Evolutionary conservation across 495 filamentous ascomycete species (phyloP).

Genomic region (Apiosordaria backusii): DNA sequence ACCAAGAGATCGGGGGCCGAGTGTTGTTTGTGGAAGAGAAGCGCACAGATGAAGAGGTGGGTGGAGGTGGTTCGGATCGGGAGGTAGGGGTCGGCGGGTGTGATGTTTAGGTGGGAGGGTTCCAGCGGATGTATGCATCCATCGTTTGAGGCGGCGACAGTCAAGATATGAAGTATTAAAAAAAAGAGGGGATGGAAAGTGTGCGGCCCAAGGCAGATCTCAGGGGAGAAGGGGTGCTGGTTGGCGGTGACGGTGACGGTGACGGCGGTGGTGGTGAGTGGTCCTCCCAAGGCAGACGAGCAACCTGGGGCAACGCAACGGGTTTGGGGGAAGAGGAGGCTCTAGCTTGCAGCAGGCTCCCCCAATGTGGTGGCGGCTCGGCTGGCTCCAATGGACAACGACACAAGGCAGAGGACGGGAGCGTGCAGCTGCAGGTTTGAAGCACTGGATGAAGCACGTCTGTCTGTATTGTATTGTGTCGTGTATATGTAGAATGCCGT

Average conservation of each 20-base stretch:
- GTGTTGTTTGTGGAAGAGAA: neutral
- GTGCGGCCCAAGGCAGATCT: conserved; percentile 13
- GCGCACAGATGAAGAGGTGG: neutral
- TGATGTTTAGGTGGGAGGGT: conserved; percentile 15
- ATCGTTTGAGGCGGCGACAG: conserved; percentile 23
- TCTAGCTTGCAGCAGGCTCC: conserved; percentile 4
- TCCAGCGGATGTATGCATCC: conserved; percentile 28
- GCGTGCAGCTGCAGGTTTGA: conserved; percentile 10
- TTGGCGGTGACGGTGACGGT: conserved; percentile 31
- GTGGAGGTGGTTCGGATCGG: neutral
- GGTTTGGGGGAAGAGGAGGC: neutral
- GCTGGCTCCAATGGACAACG: conserved; percentile 19
- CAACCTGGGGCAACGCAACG: conserved; percentile 14
- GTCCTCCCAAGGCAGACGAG: conserved; percentile 27
- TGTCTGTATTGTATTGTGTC: neutral
- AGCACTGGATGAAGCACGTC: neutral
- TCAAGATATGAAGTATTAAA: conserved; percentile 2
- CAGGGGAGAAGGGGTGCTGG: conserved; percentile 12
- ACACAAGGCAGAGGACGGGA: neutral
- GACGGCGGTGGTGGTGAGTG: neutral
- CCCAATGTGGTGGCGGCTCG: conserved; percentile 15
- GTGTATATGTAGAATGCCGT: neutral
- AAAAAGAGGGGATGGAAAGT: conserved; percentile 10
- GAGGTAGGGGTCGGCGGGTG: conserved; percentile 2
- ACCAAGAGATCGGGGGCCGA: neutral